phyloP scores from a whole-genome alignment of 371 early-diverging fungal species.

The Lichtheimia hyalospora region DNA sequence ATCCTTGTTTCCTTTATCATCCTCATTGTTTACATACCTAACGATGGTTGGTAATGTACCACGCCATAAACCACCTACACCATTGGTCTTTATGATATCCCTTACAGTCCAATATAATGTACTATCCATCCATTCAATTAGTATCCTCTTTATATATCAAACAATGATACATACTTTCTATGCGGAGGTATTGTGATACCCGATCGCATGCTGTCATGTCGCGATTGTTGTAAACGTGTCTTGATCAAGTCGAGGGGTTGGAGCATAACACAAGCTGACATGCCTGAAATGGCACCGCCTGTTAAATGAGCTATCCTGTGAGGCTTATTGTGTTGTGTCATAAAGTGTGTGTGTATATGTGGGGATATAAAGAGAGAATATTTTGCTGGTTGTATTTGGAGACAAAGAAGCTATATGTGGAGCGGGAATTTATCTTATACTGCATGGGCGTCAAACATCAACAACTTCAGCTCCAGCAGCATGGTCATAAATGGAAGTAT shows the following conservation, averaged over 20 bases:
- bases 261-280: slow-evolving; percentile 77
- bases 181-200: neutral
- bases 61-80: slow-evolving; percentile 85
- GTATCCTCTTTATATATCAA: neutral
- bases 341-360: no score
- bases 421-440: no score
- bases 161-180: neutral
- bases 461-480: no score
- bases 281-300: slow-evolving; percentile 83
- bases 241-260: slow-evolving; percentile 95
- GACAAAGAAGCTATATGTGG: no score
- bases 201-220: slow-evolving; percentile 33
- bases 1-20: neutral
- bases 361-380: no score
- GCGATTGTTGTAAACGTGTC: slow-evolving; percentile 79
- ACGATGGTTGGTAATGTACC: slow-evolving; percentile 86
- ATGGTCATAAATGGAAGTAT: no score
- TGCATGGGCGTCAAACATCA: no score
- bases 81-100: slow-evolving; percentile 61
- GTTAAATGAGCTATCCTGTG: slow-evolving; percentile 60
- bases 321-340: neutral
- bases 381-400: no score
- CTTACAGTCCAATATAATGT: slow-evolving; percentile 57
- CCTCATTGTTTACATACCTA: slow-evolving; percentile 48
- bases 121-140: slow-evolving; percentile 23